Evolutionary conservation across 345 rosid genomes (phyloP), one percentile per base, ranked within the genome.

Genomic region (Euclidium syriacum): DNA sequence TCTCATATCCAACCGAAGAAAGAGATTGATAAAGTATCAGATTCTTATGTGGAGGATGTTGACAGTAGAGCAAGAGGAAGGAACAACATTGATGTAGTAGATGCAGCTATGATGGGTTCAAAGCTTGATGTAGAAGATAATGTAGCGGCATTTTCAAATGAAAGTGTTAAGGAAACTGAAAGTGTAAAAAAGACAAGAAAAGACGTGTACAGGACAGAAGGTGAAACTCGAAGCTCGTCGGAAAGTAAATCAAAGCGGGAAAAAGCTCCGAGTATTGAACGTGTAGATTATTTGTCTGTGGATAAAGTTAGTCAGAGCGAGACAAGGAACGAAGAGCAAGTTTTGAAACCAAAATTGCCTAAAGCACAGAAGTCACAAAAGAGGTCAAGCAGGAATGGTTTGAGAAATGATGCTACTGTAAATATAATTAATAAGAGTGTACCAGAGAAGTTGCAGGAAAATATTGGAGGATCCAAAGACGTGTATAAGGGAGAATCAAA

Each of bases 381-480:
- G 23, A 10, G 35, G 38, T 54, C 74, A 54, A 46, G 64, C 62
- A 80, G 73, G 57, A 85, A 73, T 56, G 73, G 71, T 66, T 71
- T 54, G 50, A 77, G 64, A 62, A 74, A 62, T 35, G 77, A 82
- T 46, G 77, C 83, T 32, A 78, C 57, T 20, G 58, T 70, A 49
- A 52, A 58, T 34, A 84, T 71, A 78, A 77, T 5, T 63, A 74
- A 73, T 69, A 84, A 77, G 67, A 72, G 44, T 56, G 48, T 35
- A 33, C 41, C 48, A 7, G 81, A 77, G 35, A 87, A 75, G 69
- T 43, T 32, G 27, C 83, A 30, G 10, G 81, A 83, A 75, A 68
- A 70, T 63, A 27, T 32, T 63, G 84, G 58, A 49, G 78, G 76
- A 79, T 73, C 68, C 17, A 78, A 78, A 50, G 85, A 87, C 55